These are phyloP conservation scores for Ascobolus immersus DNA, from an alignment of 495 filamentous ascomycete genomes.

Conservation along the genomic window DNA sequence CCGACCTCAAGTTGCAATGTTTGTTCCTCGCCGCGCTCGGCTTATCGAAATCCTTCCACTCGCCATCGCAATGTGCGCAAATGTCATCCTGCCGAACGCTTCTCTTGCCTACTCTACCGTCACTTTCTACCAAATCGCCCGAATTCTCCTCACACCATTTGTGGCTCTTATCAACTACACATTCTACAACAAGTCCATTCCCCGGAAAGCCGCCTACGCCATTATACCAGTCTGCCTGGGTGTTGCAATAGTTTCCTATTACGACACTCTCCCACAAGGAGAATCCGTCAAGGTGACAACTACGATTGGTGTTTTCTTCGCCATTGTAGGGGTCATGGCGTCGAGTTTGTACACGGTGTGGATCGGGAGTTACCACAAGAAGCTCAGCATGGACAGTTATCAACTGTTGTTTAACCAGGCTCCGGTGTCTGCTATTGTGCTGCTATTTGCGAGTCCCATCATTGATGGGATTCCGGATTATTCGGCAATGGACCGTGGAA, in stretches of 20 bases:
- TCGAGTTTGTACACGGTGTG: slow-evolving; percentile 45
- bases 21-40: slow-evolving; percentile 28
- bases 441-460: slow-evolving; percentile 40
- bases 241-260: slow-evolving; percentile 45
- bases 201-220: slow-evolving; percentile 26
- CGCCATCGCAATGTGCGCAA: slow-evolving; percentile 38
- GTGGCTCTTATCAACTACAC: slow-evolving; percentile 41
- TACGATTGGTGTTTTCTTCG: slow-evolving; percentile 33
- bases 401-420: slow-evolving; percentile 51
- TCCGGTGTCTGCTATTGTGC: slow-evolving; percentile 33
- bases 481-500: slow-evolving; percentile 22
- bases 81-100: slow-evolving; percentile 51
- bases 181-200: slow-evolving; percentile 35
- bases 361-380: slow-evolving; percentile 40
- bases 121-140: slow-evolving; percentile 50
- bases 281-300: slow-evolving; percentile 27
- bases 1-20: slow-evolving; percentile 33
- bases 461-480: slow-evolving; percentile 35
- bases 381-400: slow-evolving; percentile 40
- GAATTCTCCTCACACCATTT: slow-evolving; percentile 43
- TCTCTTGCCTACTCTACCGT: slow-evolving; percentile 45
- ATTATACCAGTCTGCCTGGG: slow-evolving; percentile 40
- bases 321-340: slow-evolving; percentile 35
- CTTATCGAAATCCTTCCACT: slow-evolving; percentile 37
- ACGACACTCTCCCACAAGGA: slow-evolving; percentile 32